phyloP scores from a whole-genome alignment of 2,329 filamentous ascomycete genomes.

The Clonostachys chloroleuca region DNA sequence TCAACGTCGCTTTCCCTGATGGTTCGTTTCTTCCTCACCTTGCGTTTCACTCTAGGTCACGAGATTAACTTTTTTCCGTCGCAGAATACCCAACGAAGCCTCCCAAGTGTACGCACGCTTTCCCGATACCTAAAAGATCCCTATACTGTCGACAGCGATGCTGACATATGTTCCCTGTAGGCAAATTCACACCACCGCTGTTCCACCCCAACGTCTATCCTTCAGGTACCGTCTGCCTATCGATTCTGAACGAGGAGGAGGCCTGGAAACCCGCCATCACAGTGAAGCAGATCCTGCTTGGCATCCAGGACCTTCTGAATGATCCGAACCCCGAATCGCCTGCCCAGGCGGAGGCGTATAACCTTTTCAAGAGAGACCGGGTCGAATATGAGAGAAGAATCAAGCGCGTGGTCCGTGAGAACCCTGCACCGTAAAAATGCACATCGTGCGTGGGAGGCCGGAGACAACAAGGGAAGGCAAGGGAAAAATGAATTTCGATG shows the following conservation, averaged over 20 bases:
- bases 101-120: slow-evolving; percentile 76
- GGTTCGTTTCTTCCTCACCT: slow-evolving; percentile 44
- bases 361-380: slow-evolving; percentile 88
- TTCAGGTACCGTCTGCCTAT: slow-evolving; percentile 94
- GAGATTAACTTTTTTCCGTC: neutral
- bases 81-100: slow-evolving; percentile 97
- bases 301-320: slow-evolving; percentile 92
- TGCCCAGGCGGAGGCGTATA: slow-evolving; percentile 95
- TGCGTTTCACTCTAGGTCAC: too few species aligned
- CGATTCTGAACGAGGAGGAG: slow-evolving; percentile 96
- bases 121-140: neutral
- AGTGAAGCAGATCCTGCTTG: slow-evolving; percentile 93
- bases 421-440: slow-evolving; percentile 62
- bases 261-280: slow-evolving; percentile 98
- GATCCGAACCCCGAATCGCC: slow-evolving; percentile 97
- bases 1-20: slow-evolving; percentile 89
- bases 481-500: too few species aligned
- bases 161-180: slow-evolving; percentile 35
- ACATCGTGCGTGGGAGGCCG: too few species aligned
- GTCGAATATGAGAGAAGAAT: slow-evolving; percentile 86
- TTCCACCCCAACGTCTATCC: slow-evolving; percentile 99
- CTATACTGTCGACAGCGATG: neutral
- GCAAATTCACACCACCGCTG: slow-evolving; percentile 92
- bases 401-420: slow-evolving; percentile 81
- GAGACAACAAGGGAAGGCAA: too few species aligned